Evolutionary conservation across 495 filamentous ascomycete species (phyloP).

Genomic region (Neurospora hispaniola): DNA sequence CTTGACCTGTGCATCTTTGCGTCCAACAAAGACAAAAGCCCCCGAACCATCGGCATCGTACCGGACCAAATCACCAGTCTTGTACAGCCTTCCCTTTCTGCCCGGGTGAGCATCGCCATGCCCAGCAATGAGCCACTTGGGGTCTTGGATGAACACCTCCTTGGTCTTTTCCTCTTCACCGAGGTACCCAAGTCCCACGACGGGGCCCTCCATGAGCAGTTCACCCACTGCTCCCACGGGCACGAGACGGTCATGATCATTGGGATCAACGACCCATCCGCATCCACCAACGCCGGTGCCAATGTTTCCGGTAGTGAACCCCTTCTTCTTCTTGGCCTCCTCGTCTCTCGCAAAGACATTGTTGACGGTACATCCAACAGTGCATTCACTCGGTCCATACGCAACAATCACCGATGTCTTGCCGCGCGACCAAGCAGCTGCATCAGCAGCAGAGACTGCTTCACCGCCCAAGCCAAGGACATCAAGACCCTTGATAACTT

Average conservation of each 20-base stretch:
- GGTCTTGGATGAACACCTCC: constrained; percentile 38
- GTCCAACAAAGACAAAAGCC: constrained; percentile 46
- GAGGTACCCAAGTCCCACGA: constrained; percentile 42
- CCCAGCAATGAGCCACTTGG: constrained; percentile 37
- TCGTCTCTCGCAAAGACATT: constrained; percentile 22
- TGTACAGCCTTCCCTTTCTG: constrained; percentile 48
- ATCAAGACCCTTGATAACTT: constrained; percentile 26
- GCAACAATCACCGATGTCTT: constrained; percentile 38
- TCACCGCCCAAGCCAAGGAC: constrained; percentile 34
- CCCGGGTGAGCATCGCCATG: constrained; percentile 23
- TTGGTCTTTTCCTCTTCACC: constrained; percentile 32
- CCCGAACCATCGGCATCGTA: constrained; percentile 47
- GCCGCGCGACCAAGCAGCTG: constrained; percentile 24
- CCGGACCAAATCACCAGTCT: constrained; percentile 54
- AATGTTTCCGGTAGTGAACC: constrained; percentile 23
- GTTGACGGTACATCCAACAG: constrained; percentile 38
- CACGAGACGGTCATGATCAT: constrained; percentile 40
- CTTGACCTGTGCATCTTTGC: constrained; percentile 57
- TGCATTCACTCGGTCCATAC: constrained; percentile 49
- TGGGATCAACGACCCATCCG: constrained; percentile 48
- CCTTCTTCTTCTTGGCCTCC: constrained; percentile 11
- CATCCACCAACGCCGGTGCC: constrained; percentile 33
- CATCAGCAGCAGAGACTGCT: constrained; percentile 27
- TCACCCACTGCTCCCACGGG: constrained; percentile 52
- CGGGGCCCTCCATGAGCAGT: constrained; percentile 49